phyloP scores from a whole-genome alignment of 768 basidiomycete genomes.

The Russula ochroleuca region DNA sequence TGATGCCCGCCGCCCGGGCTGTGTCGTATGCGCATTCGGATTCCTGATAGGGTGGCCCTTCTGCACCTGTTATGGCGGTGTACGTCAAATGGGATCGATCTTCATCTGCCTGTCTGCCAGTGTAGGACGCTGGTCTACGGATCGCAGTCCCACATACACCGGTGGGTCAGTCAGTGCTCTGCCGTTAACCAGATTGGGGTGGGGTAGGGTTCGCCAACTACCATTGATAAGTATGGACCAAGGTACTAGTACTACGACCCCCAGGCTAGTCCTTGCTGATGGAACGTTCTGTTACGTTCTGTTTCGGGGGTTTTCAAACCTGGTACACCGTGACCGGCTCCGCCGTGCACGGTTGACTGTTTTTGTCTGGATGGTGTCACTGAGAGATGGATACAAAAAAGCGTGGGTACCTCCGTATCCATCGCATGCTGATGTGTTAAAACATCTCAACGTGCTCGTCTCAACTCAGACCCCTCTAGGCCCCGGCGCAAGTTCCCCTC shows the following conservation, averaged over 20 bases:
- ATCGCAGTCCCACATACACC: neutral
- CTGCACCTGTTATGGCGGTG: conserved; percentile 1
- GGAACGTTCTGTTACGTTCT: neutral
- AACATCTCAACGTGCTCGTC: neutral
- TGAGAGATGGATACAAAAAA: neutral
- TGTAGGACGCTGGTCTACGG: neutral
- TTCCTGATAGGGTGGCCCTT: neutral
- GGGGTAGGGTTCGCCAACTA: neutral
- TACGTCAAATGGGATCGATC: conserved; percentile 18
- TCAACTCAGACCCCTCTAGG: neutral
- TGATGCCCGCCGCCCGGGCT: conserved; percentile 1
- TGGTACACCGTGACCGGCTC: neutral
- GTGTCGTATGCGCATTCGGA: conserved; percentile 3
- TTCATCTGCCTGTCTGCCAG: neutral
- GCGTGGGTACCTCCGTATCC: conserved; percentile 9
- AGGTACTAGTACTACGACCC: neutral
- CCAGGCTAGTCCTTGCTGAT: neutral
- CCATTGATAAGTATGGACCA: neutral
- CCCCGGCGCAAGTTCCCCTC: neutral
- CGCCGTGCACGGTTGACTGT: neutral
- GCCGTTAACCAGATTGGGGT: conserved; percentile 1
- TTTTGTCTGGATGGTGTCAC: conserved; percentile 7
- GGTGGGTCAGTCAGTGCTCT: neutral
- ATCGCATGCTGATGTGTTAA: conserved; percentile 9
- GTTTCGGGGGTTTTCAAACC: neutral